Evolutionary conservation across 495 filamentous ascomycete species (phyloP), one percentile per base, ranked within the genome.

Genomic region (Chaetomium tenue): DNA sequence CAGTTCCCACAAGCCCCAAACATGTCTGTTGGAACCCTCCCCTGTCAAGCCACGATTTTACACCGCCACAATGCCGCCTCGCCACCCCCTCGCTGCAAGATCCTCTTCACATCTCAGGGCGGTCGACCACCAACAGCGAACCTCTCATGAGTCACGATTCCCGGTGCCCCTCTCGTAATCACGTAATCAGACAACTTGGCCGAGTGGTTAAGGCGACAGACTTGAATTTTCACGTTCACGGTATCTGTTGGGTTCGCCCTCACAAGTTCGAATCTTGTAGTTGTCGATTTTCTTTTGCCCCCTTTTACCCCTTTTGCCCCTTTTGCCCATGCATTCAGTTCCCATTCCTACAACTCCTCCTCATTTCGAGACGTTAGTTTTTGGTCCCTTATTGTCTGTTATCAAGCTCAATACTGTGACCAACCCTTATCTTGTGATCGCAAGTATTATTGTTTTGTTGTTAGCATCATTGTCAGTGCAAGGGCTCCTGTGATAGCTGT

Each of bases 181-280:
- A 48, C 57, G 58, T 60, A 60, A 60, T 48, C 63, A 40, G 68
- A 61, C 63, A 68, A 48, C 66, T 66, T 71, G 69, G 69, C 69
- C 69, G 69, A 71, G 69, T 71, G 69, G 69, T 71, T 71, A 69
- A 66, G 69, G 69, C 69, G 69, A 68, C 64, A 70, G 66, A 69
- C 71, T 71, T 71, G 69, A 72, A 71, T 70, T 63, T 18, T 0
- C n/a, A 25, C 61, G 30, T 69, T 70, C 39, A 28, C 23, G 70
- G 33, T 60, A 72, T 69, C 69, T 71, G 67, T 69, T 72, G 66
- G 66, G 65, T 71, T 71, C 69, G 69, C 65, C 66, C 66, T 60
- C 71, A 66, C 60, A 71, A 57, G 71, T 72, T 72, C 71, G 62
- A 72, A 67, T 69, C 71, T 53, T 71, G 64, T 68, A 65, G 64